These are phyloP conservation scores for Dentipellis fragilis DNA, from an alignment of 768 basidiomycete genomes.

Conservation along the genomic window DNA sequence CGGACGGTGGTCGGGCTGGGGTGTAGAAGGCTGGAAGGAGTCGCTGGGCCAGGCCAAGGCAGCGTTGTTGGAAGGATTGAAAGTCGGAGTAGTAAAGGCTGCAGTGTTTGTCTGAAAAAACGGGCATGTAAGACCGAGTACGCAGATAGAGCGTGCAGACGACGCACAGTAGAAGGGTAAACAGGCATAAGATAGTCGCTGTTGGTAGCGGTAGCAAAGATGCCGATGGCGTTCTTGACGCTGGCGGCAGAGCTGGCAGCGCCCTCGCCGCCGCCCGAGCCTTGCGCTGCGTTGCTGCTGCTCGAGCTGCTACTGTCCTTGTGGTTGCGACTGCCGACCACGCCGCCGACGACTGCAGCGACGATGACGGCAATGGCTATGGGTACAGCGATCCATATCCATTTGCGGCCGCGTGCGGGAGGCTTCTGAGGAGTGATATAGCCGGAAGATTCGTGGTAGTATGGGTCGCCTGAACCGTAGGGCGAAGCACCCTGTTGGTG, in stretches of 20 bases:
- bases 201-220: conserved; percentile 72
- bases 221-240: conserved; percentile 48
- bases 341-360: conserved; percentile 67
- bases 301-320: conserved; percentile 29
- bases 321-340: conserved; percentile 54
- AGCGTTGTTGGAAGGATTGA: conserved; percentile 43
- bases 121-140: not conserved
- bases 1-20: conserved; percentile 55
- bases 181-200: conserved; percentile 72
- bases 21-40: conserved; percentile 54
- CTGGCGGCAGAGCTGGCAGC: conserved; percentile 48
- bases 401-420: conserved; percentile 53
- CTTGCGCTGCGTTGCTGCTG: conserved; percentile 16
- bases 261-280: conserved; percentile 21
- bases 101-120: conserved; percentile 58
- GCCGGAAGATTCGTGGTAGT: conserved; percentile 62
- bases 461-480: conserved; percentile 56
- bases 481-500: conserved; percentile 22
- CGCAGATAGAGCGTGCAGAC: not conserved
- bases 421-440: conserved; percentile 43
- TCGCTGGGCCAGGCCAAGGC: conserved; percentile 72
- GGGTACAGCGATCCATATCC: conserved; percentile 71
- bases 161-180: conserved; percentile 81
- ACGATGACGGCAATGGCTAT: conserved; percentile 51
- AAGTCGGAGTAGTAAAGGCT: conserved; percentile 62